These are phyloP conservation scores for Cryptococcus hybrid DNA, from an alignment of 1,284 basidiomycete genomes.

Conservation along the genomic window DNA sequence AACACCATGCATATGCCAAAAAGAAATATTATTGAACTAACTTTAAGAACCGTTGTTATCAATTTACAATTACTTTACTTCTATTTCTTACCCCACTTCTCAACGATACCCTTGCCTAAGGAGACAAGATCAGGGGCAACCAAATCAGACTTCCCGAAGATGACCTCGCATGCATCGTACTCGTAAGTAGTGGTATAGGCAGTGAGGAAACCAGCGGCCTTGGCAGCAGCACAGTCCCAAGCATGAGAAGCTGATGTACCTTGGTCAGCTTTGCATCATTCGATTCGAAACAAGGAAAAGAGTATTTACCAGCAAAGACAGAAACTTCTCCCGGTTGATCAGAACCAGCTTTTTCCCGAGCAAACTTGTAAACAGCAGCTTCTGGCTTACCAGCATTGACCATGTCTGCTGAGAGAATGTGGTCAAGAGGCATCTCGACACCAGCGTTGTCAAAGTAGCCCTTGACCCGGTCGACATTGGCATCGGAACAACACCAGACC, in stretches of 20 bases:
- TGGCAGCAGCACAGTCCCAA: conserved; percentile 31
- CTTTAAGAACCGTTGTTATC: background rate
- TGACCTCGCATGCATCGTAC: conserved; percentile 22
- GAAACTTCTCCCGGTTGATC: conserved; percentile 30
- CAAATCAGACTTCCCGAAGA: conserved; percentile 30
- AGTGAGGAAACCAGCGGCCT: conserved; percentile 24
- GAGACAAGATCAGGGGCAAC: conserved; percentile 20
- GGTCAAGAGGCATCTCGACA: conserved; percentile 27
- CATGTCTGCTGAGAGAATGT: conserved; percentile 33
- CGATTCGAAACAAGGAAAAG: background rate
- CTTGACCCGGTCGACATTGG: conserved; percentile 28
- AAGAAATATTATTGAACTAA: no score
- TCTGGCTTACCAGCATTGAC: conserved; percentile 29
- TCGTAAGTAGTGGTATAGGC: conserved; percentile 36
- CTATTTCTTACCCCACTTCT: conserved; percentile 33
- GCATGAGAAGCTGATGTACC: conserved; percentile 20
- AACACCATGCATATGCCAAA: no score
- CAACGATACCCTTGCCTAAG: conserved; percentile 28
- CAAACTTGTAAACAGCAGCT: conserved; percentile 28
- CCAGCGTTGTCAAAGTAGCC: conserved; percentile 31
- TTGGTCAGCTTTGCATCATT: background rate
- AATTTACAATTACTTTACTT: background rate
- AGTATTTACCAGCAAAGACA: conserved; percentile 28
- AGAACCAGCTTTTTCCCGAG: conserved; percentile 25
- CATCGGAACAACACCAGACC: conserved; percentile 29